Evolutionary conservation across 2,329 filamentous ascomycete genomes (phyloP).

Genomic region (Fusarium sp.): DNA sequence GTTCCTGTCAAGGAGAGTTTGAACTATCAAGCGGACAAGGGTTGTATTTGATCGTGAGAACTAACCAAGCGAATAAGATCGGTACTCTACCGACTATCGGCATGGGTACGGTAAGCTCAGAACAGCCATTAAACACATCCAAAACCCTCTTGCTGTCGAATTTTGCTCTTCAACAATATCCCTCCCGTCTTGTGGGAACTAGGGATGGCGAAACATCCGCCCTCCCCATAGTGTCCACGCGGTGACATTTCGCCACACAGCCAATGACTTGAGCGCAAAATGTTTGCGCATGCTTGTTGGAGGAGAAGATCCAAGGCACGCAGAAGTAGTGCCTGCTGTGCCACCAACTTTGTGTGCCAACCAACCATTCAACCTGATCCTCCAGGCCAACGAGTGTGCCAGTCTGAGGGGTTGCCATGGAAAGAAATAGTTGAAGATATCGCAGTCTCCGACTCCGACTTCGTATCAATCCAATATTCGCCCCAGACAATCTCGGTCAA

Average conservation of each 20-base stretch:
- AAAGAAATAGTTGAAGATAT: neutral
- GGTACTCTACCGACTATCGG: neutral
- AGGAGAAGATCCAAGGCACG: neutral
- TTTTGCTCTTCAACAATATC: neutral
- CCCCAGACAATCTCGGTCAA: neutral
- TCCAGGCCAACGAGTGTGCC: neutral
- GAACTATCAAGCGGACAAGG: neutral
- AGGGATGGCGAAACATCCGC: neutral
- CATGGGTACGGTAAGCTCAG: neutral
- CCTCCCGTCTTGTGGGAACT: neutral
- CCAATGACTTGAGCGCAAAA: neutral
- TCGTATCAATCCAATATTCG: neutral
- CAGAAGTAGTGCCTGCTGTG: neutral
- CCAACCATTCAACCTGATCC: neutral
- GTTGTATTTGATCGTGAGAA: neutral
- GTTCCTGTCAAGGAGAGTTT: neutral
- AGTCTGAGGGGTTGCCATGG: neutral
- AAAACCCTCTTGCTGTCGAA: neutral
- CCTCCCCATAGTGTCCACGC: neutral
- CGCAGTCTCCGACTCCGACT: neutral
- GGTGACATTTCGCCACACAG: neutral
- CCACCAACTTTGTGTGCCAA: neutral
- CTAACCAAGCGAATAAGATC: neutral
- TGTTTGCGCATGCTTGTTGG: neutral
- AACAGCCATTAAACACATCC: neutral